phyloP scores from a whole-genome alignment of 2,329 filamentous ascomycete genomes.

The Cercospora brassicicola region DNA sequence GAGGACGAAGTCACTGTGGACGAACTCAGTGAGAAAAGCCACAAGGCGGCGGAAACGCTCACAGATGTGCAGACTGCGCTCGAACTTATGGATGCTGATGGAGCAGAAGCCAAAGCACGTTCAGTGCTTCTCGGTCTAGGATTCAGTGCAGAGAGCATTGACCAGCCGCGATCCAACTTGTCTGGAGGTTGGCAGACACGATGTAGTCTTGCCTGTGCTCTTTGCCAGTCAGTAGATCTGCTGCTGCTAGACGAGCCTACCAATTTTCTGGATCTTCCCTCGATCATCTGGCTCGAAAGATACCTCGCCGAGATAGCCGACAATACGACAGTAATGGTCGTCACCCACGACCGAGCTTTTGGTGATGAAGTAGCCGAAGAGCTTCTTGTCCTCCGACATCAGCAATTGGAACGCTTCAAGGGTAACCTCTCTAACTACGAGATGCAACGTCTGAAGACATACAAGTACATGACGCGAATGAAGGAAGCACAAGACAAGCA shows the following conservation, averaged over 20 bases:
- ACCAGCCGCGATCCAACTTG: constrained; percentile 61
- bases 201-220: constrained; percentile 51
- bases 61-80: constrained; percentile 13
- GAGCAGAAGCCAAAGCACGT: constrained; percentile 61
- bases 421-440: constrained; percentile 74
- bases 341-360: constrained; percentile 84
- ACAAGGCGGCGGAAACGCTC: constrained; percentile 64
- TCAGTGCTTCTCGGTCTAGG: constrained; percentile 69
- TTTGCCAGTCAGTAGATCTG: constrained; percentile 73
- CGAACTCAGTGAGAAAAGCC: constrained; percentile 63
- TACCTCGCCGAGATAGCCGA: constrained; percentile 61
- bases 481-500: constrained; percentile 80
- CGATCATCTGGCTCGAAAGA: constrained; percentile 80
- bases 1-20: constrained; percentile 55
- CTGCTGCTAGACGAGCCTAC: constrained; percentile 84
- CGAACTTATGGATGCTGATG: constrained; percentile 28
- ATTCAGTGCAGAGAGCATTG: constrained; percentile 64
- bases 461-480: constrained; percentile 65
- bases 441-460: constrained; percentile 53
- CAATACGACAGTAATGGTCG: constrained; percentile 68
- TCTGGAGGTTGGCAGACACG: constrained; percentile 63
- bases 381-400: constrained; percentile 72
- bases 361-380: constrained; percentile 73
- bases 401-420: constrained; percentile 70
- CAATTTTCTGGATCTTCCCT: constrained; percentile 79